Conservation (phyloP, 176 grass and related monocot species). For the Lolium rigidum region DNA sequence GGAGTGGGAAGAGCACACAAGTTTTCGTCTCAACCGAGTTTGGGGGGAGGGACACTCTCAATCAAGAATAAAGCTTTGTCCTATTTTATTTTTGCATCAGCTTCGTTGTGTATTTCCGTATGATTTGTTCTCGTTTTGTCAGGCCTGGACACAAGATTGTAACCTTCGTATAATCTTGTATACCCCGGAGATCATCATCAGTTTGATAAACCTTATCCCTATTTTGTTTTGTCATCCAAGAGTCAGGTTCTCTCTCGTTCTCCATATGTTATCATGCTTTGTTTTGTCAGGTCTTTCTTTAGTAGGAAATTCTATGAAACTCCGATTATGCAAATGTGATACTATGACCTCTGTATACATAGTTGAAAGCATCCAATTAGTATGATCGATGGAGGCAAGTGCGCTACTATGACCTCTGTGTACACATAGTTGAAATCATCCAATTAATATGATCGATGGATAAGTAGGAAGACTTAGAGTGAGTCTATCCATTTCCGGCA, state of each 20-base stretch:
- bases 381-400: neutral
- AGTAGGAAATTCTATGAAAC: neutral
- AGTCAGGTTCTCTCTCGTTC: slow-evolving; percentile 31
- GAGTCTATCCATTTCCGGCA: too few relatives aligned
- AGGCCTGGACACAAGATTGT: neutral
- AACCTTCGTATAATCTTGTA: slow-evolving; percentile 20
- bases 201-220: neutral
- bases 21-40: slow-evolving; percentile 24
- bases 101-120: neutral
- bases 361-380: too few relatives aligned
- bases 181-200: neutral
- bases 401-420: too few relatives aligned
- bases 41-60: neutral
- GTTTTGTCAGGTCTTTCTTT: neutral
- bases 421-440: too few relatives aligned
- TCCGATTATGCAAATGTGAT: neutral
- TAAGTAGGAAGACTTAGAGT: too few relatives aligned
- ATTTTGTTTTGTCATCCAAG: slow-evolving; percentile 6
- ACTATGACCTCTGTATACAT: neutral
- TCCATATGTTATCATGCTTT: neutral
- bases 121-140: slow-evolving; percentile 5
- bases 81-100: slow-evolving; percentile 25
- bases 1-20: slow-evolving; percentile 28
- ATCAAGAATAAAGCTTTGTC: neutral
- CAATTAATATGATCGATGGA: too few relatives aligned